These are phyloP conservation scores for Glycine latifolia DNA, from an alignment of 306 rosid species.

Conservation along the genomic window DNA sequence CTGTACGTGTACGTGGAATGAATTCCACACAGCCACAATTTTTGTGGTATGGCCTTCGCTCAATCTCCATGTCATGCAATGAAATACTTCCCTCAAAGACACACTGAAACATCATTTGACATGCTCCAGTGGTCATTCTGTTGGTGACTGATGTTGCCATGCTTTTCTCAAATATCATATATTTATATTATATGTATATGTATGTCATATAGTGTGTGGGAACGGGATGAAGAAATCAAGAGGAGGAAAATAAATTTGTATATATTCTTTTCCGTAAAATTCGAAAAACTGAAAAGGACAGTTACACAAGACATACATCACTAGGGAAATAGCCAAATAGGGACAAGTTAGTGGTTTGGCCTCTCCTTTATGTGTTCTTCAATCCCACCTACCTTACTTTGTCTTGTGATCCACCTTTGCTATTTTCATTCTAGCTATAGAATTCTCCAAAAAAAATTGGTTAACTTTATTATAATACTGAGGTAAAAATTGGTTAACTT, in stretches of 20 bases:
- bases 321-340: conserved; percentile 26
- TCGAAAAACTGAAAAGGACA: conserved; percentile 21
- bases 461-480: neutral
- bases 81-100: neutral
- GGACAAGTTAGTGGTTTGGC: conserved; percentile 37
- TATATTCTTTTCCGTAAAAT: conserved; percentile 25
- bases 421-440: conserved; percentile 38
- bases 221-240: neutral
- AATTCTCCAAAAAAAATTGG: conserved; percentile 39
- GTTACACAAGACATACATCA: conserved; percentile 38
- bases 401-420: conserved; percentile 8
- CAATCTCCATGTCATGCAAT: neutral
- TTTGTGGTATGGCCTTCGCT: neutral
- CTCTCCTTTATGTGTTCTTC: neutral
- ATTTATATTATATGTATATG: neutral
- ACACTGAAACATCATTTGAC: neutral
- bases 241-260: neutral
- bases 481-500: conserved; percentile 6
- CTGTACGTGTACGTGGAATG: no score
- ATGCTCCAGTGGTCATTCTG: neutral
- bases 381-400: conserved; percentile 10
- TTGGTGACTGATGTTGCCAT: neutral
- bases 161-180: neutral
- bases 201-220: neutral
- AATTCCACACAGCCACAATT: neutral